Evolutionary conservation across 1,139 yeast species (phyloP).

Genomic region (Pichia sp.): DNA sequence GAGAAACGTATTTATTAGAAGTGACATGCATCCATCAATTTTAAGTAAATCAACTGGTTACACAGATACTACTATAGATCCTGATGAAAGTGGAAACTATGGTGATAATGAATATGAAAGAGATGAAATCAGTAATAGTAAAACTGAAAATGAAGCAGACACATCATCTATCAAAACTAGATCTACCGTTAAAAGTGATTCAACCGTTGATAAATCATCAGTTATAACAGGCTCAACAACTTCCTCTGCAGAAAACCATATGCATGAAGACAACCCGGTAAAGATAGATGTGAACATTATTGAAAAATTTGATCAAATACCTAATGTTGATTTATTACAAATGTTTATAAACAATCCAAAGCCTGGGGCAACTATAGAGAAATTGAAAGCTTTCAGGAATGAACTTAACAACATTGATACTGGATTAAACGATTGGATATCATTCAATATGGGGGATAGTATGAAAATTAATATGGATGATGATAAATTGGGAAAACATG

Average conservation of each 20-base stretch:
- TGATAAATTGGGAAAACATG: constrained; percentile 10
- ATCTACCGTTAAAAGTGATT: background rate
- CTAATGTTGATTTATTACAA: constrained; percentile 7
- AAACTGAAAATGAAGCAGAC: background rate
- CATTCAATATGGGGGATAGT: constrained; percentile 12
- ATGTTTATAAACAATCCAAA: constrained; percentile 4
- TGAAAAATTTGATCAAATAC: constrained; percentile 2
- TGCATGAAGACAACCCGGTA: background rate
- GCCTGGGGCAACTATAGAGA: constrained; percentile 3
- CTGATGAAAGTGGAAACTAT: background rate
- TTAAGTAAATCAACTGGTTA: constrained; percentile 4
- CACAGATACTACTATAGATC: background rate
- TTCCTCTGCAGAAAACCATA: background rate
- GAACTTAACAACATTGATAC: constrained; percentile 8
- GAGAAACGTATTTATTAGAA: constrained; percentile 18
- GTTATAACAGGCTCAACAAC: background rate
- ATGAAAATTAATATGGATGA: constrained; percentile 9
- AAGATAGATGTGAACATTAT: background rate
- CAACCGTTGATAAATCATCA: background rate
- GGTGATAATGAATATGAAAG: background rate
- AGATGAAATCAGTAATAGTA: background rate
- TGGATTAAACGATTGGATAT: constrained; percentile 10
- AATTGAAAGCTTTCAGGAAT: constrained; percentile 1
- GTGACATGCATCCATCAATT: constrained; percentile 9
- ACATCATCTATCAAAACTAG: background rate